Conservation (phyloP, 257 asterid genomes). For the Apocynum venetum region DNA sequence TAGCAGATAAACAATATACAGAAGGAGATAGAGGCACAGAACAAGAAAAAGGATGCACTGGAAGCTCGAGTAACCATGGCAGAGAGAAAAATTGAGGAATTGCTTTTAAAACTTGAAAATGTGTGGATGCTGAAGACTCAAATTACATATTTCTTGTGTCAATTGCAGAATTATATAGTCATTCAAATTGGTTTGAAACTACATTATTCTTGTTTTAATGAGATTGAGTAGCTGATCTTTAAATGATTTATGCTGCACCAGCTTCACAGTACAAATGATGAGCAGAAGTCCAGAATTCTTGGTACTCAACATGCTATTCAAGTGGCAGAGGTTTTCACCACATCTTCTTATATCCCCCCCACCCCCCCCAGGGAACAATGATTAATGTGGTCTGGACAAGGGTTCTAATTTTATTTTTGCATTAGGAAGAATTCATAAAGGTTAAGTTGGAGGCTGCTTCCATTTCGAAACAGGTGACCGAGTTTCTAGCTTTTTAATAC, state of each 20-base stretch:
- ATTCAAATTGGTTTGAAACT: not conserved
- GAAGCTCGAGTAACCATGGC: slow-evolving; percentile 30
- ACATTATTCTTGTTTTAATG: not conserved
- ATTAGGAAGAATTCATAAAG: slow-evolving; percentile 49
- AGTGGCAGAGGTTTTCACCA: slow-evolving; percentile 41
- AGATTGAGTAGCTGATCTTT: not conserved
- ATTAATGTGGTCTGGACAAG: slow-evolving; percentile 11
- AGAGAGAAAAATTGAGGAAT: slow-evolving; percentile 32
- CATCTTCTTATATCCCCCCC: not conserved
- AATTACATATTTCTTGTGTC: not conserved
- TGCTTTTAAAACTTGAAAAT: slow-evolving; percentile 40
- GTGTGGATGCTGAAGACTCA: slow-evolving; percentile 17
- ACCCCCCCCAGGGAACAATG: not conserved
- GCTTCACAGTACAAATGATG: slow-evolving; percentile 40
- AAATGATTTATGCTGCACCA: slow-evolving; percentile 12
- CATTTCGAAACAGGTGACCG: slow-evolving; percentile 26
- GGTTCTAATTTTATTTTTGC: slow-evolving; percentile 16
- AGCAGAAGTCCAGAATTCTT: slow-evolving; percentile 36
- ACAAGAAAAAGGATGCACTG: slow-evolving; percentile 28
- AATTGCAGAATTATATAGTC: not conserved
- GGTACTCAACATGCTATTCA: slow-evolving; percentile 37
- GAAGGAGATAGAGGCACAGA: slow-evolving; percentile 39
- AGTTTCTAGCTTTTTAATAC: slow-evolving; percentile 25
- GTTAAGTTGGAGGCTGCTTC: slow-evolving; percentile 44
- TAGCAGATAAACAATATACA: slow-evolving; percentile 35